These are phyloP conservation scores for Pseudogymnoascus sp. DNA, from an alignment of 2,329 filamentous ascomycete species.

Conservation along the genomic window DNA sequence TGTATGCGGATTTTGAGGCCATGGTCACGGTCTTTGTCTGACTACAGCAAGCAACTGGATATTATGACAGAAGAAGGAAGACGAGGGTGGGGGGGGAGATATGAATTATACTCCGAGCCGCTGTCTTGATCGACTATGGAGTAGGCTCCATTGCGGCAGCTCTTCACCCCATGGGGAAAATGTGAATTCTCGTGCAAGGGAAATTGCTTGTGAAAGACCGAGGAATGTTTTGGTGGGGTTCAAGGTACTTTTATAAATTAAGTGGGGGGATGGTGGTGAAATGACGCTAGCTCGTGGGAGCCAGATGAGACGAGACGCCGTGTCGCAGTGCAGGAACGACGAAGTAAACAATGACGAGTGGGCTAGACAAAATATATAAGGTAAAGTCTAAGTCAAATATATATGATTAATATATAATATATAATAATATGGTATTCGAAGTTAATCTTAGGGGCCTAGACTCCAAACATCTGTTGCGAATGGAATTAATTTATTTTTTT, in stretches of 20 bases:
- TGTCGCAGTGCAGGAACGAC: background rate
- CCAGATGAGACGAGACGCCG: background rate
- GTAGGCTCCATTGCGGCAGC: background rate
- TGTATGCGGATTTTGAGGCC: background rate
- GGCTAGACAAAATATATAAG: background rate
- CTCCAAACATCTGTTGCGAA: no score
- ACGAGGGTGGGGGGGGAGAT: no score
- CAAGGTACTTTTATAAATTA: background rate
- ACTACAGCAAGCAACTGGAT: background rate
- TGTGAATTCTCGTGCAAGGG: background rate
- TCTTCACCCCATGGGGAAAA: background rate
- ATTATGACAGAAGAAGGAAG: background rate
- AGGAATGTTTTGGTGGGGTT: background rate
- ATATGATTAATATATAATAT: no score
- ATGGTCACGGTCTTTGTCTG: background rate
- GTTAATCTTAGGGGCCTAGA: no score
- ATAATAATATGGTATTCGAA: no score
- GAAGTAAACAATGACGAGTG: background rate
- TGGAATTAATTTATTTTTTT: no score
- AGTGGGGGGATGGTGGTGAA: background rate
- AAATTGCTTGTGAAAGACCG: slow-evolving; percentile 7
- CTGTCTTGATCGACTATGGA: background rate
- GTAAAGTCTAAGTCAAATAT: no score
- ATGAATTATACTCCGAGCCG: background rate
- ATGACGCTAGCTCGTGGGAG: slow-evolving; percentile 1